A percentile compares a stretch with the other conserved stretches of the same genome.
These are phyloP conservation scores for Austroboletus olivaceoglutinosus DNA, from an alignment of 1,284 basidiomycete genomes.

Conservation along the genomic window DNA sequence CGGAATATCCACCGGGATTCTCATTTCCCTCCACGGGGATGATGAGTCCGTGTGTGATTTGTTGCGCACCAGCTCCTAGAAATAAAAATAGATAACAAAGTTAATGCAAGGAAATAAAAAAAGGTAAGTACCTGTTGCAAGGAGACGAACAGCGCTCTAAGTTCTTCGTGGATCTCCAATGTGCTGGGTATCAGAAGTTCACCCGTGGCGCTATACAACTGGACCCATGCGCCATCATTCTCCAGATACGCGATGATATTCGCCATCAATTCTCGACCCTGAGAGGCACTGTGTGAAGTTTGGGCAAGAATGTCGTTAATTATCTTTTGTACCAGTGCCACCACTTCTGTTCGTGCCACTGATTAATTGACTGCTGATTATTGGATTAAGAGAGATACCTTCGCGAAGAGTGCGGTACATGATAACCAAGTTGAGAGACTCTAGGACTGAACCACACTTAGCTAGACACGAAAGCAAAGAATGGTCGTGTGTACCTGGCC, in stretches of 20 bases:
- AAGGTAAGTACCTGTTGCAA: conserved; percentile 40
- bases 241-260: conserved; percentile 60
- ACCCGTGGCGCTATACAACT: conserved; percentile 64
- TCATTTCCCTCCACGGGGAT: conserved; percentile 61
- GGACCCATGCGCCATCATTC: conserved; percentile 61
- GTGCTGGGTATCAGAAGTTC: conserved; percentile 57
- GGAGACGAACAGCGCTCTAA: conserved; percentile 37
- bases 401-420: conserved; percentile 72
- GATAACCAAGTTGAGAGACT: conserved; percentile 60
- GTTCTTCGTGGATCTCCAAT: conserved; percentile 36
- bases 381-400: conserved; percentile 44
- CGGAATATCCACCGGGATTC: conserved; percentile 81
- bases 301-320: conserved; percentile 44
- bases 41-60: conserved; percentile 8
- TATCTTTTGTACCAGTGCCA: conserved; percentile 52
- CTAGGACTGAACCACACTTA: conserved; percentile 45
- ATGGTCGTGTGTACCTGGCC: conserved; percentile 47
- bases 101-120: background rate
- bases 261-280: conserved; percentile 40
- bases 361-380: conserved; percentile 1
- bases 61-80: conserved; percentile 24
- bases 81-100: conserved; percentile 1
- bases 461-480: background rate
- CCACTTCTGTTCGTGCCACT: conserved; percentile 50
- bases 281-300: conserved; percentile 27